phyloP scores from a whole-genome alignment of 1,284 basidiomycete genomes.

The Tranzscheliella williamsii region DNA sequence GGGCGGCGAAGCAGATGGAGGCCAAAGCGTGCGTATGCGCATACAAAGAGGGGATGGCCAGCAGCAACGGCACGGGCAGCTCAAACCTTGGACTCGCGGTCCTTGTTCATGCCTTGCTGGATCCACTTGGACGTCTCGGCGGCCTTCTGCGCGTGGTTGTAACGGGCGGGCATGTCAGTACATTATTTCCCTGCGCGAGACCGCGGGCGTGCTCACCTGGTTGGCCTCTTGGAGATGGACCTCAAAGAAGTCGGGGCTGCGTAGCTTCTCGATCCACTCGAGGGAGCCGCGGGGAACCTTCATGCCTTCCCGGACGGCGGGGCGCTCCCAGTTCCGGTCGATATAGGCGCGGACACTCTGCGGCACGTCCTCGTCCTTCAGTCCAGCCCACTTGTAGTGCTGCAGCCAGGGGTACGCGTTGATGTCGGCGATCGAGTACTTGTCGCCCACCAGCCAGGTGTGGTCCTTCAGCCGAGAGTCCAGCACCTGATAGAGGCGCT shows the following conservation, averaged over 20 bases:
- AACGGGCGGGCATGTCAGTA: slow-evolving; percentile 2
- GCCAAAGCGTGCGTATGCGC: no score
- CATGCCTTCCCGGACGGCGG: slow-evolving; percentile 24
- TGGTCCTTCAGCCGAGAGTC: slow-evolving; percentile 35
- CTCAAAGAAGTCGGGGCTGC: slow-evolving; percentile 18
- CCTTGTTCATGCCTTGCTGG: slow-evolving; percentile 39
- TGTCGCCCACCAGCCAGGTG: slow-evolving; percentile 48
- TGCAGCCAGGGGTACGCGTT: slow-evolving; percentile 49
- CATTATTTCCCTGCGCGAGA: background rate
- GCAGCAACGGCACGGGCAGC: no score
- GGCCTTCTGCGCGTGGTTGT: slow-evolving; percentile 18
- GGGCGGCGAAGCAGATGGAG: no score
- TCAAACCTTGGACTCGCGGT: slow-evolving; percentile 26
- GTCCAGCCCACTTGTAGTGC: slow-evolving; percentile 27
- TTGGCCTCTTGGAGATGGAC: slow-evolving; percentile 15
- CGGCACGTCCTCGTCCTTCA: slow-evolving; percentile 26
- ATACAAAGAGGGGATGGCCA: no score
- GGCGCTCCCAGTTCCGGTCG: slow-evolving; percentile 19
- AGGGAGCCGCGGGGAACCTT: slow-evolving; percentile 21
- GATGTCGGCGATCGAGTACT: slow-evolving; percentile 47
- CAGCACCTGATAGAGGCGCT: slow-evolving; percentile 39
- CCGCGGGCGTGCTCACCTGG: background rate
- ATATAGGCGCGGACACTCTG: slow-evolving; percentile 22
- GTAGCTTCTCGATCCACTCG: slow-evolving; percentile 29
- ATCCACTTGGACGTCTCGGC: slow-evolving; percentile 25